Conservation (phyloP, 176 grass and related monocot species). For the barley (Hordeum vulgare) region DNA sequence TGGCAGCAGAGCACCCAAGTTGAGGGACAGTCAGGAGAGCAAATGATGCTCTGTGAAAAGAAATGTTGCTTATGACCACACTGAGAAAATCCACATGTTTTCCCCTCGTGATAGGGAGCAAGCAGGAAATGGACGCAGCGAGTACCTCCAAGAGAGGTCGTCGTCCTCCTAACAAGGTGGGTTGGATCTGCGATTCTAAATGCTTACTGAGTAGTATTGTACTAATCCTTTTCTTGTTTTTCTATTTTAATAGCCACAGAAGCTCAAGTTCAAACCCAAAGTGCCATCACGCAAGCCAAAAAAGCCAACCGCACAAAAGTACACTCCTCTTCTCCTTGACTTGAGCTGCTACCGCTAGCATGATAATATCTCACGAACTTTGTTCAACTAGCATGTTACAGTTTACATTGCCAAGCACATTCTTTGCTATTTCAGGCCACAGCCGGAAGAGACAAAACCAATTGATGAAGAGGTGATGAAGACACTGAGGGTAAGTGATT, state of each 20-base stretch:
- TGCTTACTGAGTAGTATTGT: background rate
- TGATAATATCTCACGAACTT: background rate
- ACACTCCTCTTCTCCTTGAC: background rate
- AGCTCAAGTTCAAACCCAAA: slow-evolving; percentile 60
- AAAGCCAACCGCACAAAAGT: slow-evolving; percentile 30
- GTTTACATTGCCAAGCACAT: background rate
- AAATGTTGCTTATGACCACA: background rate
- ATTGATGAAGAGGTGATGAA: slow-evolving; percentile 47
- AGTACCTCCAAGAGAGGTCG: slow-evolving; percentile 1
- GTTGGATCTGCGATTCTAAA: background rate
- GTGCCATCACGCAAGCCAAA: slow-evolving; percentile 39
- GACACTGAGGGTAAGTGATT: slow-evolving; percentile 44
- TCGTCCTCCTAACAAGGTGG: slow-evolving; percentile 24
- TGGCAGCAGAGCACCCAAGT: background rate
- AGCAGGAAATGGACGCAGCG: slow-evolving; percentile 15
- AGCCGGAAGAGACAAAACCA: slow-evolving; percentile 19
- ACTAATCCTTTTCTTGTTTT: background rate
- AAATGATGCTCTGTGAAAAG: background rate
- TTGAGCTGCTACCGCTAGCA: background rate
- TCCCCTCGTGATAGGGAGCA: background rate
- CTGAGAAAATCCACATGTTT: background rate
- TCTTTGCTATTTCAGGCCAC: slow-evolving; percentile 27
- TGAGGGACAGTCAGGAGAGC: background rate
- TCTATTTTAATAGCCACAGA: slow-evolving; percentile 15
- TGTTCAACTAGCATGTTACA: background rate